Base-by-base conservation (phyloP, 2,329 filamentous ascomycete genomes). In the Allantophomopsis lycopodina region DNA sequence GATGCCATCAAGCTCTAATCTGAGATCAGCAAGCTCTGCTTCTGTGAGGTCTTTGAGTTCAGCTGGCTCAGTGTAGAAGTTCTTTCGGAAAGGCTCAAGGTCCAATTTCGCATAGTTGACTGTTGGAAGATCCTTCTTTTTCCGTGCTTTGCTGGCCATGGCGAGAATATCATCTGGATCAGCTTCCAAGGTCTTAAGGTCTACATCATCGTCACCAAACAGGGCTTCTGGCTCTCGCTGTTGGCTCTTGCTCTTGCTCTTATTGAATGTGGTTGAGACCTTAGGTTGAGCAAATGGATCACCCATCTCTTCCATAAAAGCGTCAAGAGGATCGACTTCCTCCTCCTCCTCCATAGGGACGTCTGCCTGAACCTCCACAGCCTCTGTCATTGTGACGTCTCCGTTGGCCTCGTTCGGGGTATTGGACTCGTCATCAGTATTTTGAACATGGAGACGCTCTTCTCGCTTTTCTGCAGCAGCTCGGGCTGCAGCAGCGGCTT, bases 111-210 rank as follows among this genome's bases (percentile, higher is more conserved):
- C 72, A 59, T 96, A 94, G 60, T 98, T 80, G 40, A 94, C 72
- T 0, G 68, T 69, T 1, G 88, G 87, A n/a, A 96, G 79, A 44
- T 96, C 91, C 61, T 95, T 94, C 69, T 94, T 95, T 66, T 94
- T 95, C 53, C 70, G 71, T 66, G 45, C 45, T 42, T 73, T 74
- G 40, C 60, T 70, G 34, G 70, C 68, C 56, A 75, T 69, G n/a
- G 73, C 70, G 35, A 78, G 66, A 50, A 75, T 69, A 48, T 79
- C 75, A 49, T 79, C 76, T 2, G 71, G 71, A 48, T 79, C 71
- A 31, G 71, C 68, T 28, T 76, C 76, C 23, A 81, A 66, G 23
- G 76, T 70, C 28, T 75, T 75, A 38, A 80, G 57, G 42, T 73
- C 69, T 12, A 72, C 66, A 43, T 94, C 87, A 45, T 94, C 81